Evolutionary conservation across 257 asterid genomes (phyloP).

Genomic region (Oldenlandia corymbosa): DNA sequence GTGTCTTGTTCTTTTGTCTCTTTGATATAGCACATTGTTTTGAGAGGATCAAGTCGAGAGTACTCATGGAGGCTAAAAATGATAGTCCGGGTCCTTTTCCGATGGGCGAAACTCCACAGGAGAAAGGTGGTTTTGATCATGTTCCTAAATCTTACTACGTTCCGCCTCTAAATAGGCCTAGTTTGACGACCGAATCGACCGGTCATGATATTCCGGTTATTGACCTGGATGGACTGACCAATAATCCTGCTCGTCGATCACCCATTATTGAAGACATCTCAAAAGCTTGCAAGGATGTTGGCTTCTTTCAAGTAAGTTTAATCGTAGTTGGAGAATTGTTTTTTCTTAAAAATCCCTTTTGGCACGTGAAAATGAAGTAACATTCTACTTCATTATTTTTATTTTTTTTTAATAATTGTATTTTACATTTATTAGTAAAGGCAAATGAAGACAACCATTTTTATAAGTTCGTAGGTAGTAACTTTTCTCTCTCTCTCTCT

Average conservation of each 20-base stretch:
- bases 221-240: slow-evolving; percentile 28
- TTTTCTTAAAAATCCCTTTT: background rate
- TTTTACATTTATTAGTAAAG: too few relatives aligned
- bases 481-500: too few relatives aligned
- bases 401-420: too few relatives aligned
- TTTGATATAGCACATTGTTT: too few relatives aligned
- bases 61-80: background rate
- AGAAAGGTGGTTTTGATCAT: slow-evolving; percentile 27
- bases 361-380: too few relatives aligned
- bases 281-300: slow-evolving; percentile 27
- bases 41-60: too few relatives aligned
- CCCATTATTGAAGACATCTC: slow-evolving; percentile 22
- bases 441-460: too few relatives aligned
- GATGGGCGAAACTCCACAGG: slow-evolving; percentile 35
- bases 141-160: slow-evolving; percentile 35
- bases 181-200: background rate
- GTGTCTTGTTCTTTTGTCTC: too few relatives aligned
- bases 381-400: too few relatives aligned
- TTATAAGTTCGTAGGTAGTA: too few relatives aligned
- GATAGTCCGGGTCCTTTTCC: slow-evolving; percentile 29
- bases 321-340: background rate
- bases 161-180: slow-evolving; percentile 10
- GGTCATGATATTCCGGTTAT: slow-evolving; percentile 17
- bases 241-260: slow-evolving; percentile 15
- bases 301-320: slow-evolving; percentile 46